Conservation (phyloP, 306 rosid species). For the Vachellia pachyceras region DNA sequence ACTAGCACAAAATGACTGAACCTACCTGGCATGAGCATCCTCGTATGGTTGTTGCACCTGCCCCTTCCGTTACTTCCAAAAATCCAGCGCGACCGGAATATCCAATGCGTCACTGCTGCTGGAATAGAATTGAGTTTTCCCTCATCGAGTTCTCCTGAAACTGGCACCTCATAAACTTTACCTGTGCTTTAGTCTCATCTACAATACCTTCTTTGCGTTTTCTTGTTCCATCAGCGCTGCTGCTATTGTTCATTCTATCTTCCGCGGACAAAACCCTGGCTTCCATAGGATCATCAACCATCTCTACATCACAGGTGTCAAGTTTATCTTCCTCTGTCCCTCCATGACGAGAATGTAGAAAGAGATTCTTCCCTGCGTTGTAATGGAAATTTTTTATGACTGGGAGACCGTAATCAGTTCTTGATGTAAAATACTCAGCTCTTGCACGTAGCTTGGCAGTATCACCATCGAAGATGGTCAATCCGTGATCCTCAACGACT, state of each 20-base stretch:
- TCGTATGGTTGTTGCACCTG: constrained; percentile 31
- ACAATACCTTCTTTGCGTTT: constrained; percentile 70
- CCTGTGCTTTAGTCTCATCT: constrained; percentile 50
- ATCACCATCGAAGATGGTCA: constrained; percentile 53
- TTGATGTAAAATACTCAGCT: constrained; percentile 50
- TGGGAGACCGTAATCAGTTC: constrained; percentile 47
- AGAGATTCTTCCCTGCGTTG: constrained; percentile 36
- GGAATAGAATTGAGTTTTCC: constrained; percentile 44
- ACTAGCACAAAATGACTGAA: constrained; percentile 6
- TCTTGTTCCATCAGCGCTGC: constrained; percentile 48
- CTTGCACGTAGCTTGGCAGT: constrained; percentile 56
- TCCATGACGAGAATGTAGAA: constrained; percentile 30
- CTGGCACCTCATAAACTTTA: constrained; percentile 65
- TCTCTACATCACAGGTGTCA: constrained; percentile 57
- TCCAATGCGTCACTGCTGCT: constrained; percentile 44
- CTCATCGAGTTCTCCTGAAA: constrained; percentile 51
- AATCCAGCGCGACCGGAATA: constrained; percentile 31
- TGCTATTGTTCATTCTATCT: constrained; percentile 33
- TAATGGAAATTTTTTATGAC: constrained; percentile 38
- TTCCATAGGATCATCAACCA: constrained; percentile 72
- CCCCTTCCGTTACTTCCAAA: constrained; percentile 28
- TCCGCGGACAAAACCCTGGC: constrained; percentile 34
- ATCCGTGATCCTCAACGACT: constrained; percentile 64
- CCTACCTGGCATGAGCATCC: constrained; percentile 11
- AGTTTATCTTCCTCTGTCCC: constrained; percentile 39